Evolutionary conservation across 805 yeast species (phyloP), one percentile per base, ranked within the genome.

Genomic region (Candida nonsorbophila): DNA sequence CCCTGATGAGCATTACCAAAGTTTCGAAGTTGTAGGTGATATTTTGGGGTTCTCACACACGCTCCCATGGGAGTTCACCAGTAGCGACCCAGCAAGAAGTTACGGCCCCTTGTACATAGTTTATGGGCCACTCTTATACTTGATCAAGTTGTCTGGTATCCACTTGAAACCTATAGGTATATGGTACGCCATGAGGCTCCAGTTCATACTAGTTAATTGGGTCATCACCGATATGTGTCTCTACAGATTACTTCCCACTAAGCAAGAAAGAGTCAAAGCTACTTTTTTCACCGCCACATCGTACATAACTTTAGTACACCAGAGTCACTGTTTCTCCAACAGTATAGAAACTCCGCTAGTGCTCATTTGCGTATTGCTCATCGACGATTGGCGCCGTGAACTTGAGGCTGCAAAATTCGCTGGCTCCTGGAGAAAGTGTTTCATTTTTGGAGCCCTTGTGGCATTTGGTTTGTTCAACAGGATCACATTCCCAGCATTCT

Each of bases 1-100:
- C 43, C 99, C 99, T 0, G 99, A 92, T 63, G 99, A 92, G 58
- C 96, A 88, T 52, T 84, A 85, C 51, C 99, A 94, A 52, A 74
- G 79, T n/a, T 72, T 94, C 27, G 94, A 87, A 51, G 80, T 82
- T 1, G 47, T 90, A 14, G 66, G 78, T 8, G 50, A 53, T 45
- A 41, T 71, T 15, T 62, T 77, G 51, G 69, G 62, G 51, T 33
- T 54, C 63, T 16, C 63, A 55, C 50, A 57, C 6, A 60, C 65
- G 9, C 44, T 69, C 1, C 88, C 97, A 0, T 90, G 98, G 98
- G 98, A 90, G 51, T 92, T 84, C 55, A 44, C 56, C 4, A 30
- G 55, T 1, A 62, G 53, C 2, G 44, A 46, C 2, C 85, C 87
- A 1, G 77, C 87, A 3, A 64, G 97, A 34, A 82, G 94, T 33